Percentiles rank a stretch among this genome's conserved stretches.
These are phyloP conservation scores for Ascochyta koolunga DNA, from an alignment of 2,329 filamentous ascomycete species.

Conservation along the genomic window DNA sequence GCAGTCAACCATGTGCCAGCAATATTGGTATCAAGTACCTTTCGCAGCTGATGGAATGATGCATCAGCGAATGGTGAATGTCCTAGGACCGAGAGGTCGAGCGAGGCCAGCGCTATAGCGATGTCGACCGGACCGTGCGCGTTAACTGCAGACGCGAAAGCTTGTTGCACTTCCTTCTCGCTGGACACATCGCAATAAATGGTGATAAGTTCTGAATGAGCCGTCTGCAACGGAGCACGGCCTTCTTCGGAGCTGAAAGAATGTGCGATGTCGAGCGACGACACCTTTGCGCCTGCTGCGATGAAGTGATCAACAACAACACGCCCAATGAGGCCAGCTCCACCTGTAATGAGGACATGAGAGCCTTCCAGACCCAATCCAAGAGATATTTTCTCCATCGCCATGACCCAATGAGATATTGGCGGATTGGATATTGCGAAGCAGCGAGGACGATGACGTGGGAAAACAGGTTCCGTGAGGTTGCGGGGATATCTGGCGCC, in stretches of 20 bases:
- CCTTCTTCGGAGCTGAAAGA: constrained; percentile 2
- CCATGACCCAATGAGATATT: background rate
- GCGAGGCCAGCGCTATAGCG: constrained; percentile 52
- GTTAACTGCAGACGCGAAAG: constrained; percentile 44
- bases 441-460: constrained; percentile 2
- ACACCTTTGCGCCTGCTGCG: constrained; percentile 52
- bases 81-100: constrained; percentile 52
- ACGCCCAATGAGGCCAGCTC: constrained; percentile 50
- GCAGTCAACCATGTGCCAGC: constrained; percentile 48
- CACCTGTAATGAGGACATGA: constrained; percentile 52
- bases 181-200: constrained; percentile 46
- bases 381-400: constrained; percentile 25
- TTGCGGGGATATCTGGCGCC: constrained; percentile 6
- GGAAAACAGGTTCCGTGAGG: constrained; percentile 7
- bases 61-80: constrained; percentile 50
- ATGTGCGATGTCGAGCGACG: constrained; percentile 42
- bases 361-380: constrained; percentile 45
- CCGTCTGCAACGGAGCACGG: constrained; percentile 1
- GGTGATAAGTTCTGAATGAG: constrained; percentile 1
- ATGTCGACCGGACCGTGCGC: constrained; percentile 47
- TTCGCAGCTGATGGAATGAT: constrained; percentile 48
- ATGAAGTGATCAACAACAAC: constrained; percentile 51
- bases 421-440: background rate
- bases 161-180: constrained; percentile 41
- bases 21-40: constrained; percentile 53